Base-by-base conservation (phyloP, 2,329 filamentous ascomycete genomes). In the Tolypocladium inflatum region DNA sequence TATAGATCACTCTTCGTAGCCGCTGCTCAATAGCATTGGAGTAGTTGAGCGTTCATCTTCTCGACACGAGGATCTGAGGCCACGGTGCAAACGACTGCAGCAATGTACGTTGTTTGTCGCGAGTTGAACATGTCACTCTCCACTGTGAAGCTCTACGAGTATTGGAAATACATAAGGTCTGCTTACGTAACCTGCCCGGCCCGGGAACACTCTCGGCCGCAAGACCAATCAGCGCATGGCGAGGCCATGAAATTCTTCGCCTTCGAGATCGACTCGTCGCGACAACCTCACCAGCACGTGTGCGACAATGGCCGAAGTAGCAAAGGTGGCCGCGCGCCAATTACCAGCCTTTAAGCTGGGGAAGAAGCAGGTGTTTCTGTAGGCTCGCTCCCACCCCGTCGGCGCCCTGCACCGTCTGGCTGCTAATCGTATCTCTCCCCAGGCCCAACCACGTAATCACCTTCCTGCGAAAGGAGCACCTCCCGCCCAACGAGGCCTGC, bases 371-470 rank as follows among this genome's bases (percentile, higher is more conserved):
- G 69, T 85, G 51, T 85, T 76, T 61, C 69, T 86, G 83, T 85
- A 68, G 62, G 80, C 45, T 37, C 19, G 42, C 41, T 41, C 30
- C 23, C 55, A 3, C 37, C 39, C 42, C 42, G 48, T 21, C 30
- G 7, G 17, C 30, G 5, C 19, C 19, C 17, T n/a, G 19, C 48
- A 10, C 33, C 4, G 4, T 21, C 21, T 30, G 19, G 48, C 30
- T 35, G 19, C 48, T 52, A 37, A 52, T 10, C 43, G 39, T 56
- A 48, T 57, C 33, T 23, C 23, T 17, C 41, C 21, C 23, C 68
- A 96, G 92, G 60, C 93, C 93, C 56, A 85, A 88, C 69, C 90
- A 95, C 76, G 83, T 85, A 63, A 78, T 97, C 68, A 87, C 88
- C 60, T 83, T 97, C 67, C 78, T 96, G 66, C 88, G 80, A 64